Evolutionary conservation across 1,284 basidiomycete genomes (phyloP), one percentile per base, ranked within the genome.

Genomic region (Gomphus bonarii): DNA sequence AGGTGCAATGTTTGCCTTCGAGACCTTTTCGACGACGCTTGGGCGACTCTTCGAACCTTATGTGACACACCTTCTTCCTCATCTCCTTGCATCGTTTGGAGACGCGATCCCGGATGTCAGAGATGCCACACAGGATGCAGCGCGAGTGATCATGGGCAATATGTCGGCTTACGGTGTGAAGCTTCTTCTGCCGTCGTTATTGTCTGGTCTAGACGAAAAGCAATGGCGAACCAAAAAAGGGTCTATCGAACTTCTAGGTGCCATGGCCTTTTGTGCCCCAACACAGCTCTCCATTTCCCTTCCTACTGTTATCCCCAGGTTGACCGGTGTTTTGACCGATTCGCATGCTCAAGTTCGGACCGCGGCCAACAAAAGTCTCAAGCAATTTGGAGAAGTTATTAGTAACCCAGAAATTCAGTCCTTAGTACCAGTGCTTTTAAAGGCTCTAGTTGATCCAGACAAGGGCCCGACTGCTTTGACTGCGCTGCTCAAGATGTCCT

Each of bases 201-300:
- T 99, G 5, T 86, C 85, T 36, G 95, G 94, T 36, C 75, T 99
- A 50, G 95, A 98, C 63, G 97, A 99, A 70, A 98, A 97, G 69
- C 97, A 99, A 69, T 99, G 97, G 97, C 80, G 95, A 30, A 93
- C 95, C 1, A 99, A 99, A 76, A 98, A 98, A 74, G 97, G 80
- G 1, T 95, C 94, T 3, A 97, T 99, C 62, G 97, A 99, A 69
- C 73, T 99, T n/a, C 76, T 99, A 57, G 97, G 97, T 38, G 90
- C 95, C 75, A 99, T 99, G 95, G 97, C 97, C 0, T 99, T 95
- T 71, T 97, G 95, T 71, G 94, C 97, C 6, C 97, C 95, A 2
- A 84, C 85, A 52, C 97, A 99, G 70, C 81, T 99, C 12, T 97
- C 97, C 0, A 77, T 94, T 25, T 98, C 95, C 3, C 78, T 99